Percentiles rank a stretch among this genome's conserved stretches.
phyloP scores from a whole-genome alignment of 441 rosid species.

The Erodium texanum region DNA sequence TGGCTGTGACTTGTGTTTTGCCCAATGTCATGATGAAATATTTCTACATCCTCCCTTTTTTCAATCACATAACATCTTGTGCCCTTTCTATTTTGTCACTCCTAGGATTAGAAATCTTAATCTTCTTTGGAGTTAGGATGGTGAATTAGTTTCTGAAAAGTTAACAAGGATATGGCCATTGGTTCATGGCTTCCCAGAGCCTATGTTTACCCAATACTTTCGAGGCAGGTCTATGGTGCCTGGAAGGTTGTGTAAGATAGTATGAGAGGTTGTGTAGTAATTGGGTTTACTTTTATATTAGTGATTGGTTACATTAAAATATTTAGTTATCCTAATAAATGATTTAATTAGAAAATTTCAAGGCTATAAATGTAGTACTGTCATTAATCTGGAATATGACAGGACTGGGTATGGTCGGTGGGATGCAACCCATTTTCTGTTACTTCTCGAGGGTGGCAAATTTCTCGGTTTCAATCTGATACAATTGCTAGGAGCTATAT shows the following conservation, averaged over 20 bases:
- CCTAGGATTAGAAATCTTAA: too few relatives aligned
- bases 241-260: too few relatives aligned
- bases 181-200: too few relatives aligned
- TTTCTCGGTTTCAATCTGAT: conserved; percentile 85
- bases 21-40: conserved; percentile 6
- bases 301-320: not conserved
- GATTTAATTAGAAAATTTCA: not conserved
- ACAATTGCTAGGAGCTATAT: conserved; percentile 89
- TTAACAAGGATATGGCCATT: too few relatives aligned
- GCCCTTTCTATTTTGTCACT: too few relatives aligned
- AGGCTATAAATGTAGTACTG: not conserved
- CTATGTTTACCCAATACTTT: too few relatives aligned
- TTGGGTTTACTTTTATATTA: not conserved
- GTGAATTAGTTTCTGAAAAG: too few relatives aligned
- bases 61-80: too few relatives aligned
- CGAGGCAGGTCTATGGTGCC: too few relatives aligned
- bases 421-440: conserved; percentile 87
- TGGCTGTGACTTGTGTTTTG: not conserved
- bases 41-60: too few relatives aligned
- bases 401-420: conserved; percentile 99
- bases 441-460: conserved; percentile 83
- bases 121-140: too few relatives aligned
- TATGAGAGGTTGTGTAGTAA: too few relatives aligned
- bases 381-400: conserved; percentile 20
- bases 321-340: not conserved